Evolutionary conservation across 371 early-diverging fungal species (phyloP).

Genomic region (Mortierella sp.): DNA sequence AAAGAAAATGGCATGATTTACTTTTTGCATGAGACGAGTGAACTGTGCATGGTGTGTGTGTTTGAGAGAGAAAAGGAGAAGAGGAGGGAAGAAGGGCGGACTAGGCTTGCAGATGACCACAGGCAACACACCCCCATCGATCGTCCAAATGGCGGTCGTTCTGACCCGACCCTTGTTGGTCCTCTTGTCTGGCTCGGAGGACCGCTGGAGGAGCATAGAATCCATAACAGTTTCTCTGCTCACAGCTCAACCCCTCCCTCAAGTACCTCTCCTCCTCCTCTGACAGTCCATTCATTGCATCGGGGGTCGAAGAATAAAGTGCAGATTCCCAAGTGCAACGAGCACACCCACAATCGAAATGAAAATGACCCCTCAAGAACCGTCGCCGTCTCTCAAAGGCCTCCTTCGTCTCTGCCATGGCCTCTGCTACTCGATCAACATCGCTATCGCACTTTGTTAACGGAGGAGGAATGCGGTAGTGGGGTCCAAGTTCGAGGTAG

Average conservation of each 20-base stretch:
- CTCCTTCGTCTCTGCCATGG: too few relatives aligned
- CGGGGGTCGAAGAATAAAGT: background rate
- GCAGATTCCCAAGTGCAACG: conserved; percentile 19
- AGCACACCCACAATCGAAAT: conserved; percentile 27
- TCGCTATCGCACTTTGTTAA: too few relatives aligned
- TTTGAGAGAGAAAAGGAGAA: background rate
- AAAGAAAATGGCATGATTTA: background rate
- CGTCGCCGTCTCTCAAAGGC: background rate
- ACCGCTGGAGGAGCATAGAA: conserved; percentile 34
- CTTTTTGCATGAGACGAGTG: background rate
- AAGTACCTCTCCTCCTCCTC: conserved; percentile 7
- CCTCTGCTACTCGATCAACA: background rate
- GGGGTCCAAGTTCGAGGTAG: conserved; percentile 31
- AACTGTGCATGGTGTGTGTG: background rate
- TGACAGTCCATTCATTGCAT: background rate
- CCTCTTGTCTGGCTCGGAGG: background rate
- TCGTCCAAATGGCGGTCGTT: background rate
- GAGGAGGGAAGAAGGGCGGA: background rate
- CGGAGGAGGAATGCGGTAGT: conserved; percentile 12
- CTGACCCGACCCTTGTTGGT: background rate
- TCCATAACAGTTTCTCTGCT: conserved; percentile 19
- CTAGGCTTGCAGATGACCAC: conserved; percentile 12
- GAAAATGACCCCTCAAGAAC: conserved; percentile 17
- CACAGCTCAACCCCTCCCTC: conserved; percentile 30
- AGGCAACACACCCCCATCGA: conserved; percentile 31